Evolutionary conservation across 768 basidiomycete species (phyloP), one percentile per base, ranked within the genome.

Genomic region (Pleurotus tuber-regium): DNA sequence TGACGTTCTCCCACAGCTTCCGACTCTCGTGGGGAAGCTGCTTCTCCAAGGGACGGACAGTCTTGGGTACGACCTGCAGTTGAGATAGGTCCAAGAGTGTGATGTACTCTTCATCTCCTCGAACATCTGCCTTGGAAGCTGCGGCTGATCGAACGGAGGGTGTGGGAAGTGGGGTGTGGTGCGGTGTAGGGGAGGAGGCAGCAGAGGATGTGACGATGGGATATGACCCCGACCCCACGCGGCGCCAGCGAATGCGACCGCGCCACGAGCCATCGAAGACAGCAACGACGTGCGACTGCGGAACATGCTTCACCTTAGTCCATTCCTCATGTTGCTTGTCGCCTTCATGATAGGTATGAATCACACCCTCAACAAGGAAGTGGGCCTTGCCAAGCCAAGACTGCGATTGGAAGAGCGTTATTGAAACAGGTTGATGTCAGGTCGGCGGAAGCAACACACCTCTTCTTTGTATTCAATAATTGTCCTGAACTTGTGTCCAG

Each of bases 381-480:
- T 89, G 87, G 4, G 95, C 86, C 54, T 77, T 83, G 47, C 94
- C 92, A 39, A 97, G 76, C 95, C 95, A 98, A 2, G 89, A 89
- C 90, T 80, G 54, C 23, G 38, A 42, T 51, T n/a, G 28, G 40
- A 12, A 8, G 16, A 14, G 49, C 51, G 23, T 30, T n/a, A 43
- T 18, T 35, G 12, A 50, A 36, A 50, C 52, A 21, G 2, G 6
- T 52, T 59, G n/a, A 2, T 25, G 10, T 30, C 10, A 19, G 21
- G 40, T 43, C 35, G 21, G 23, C 30, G 31, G 21, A 41, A 12
- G 25, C 24, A 28, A 63, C 84, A 38, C 53, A 90, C 90, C 83
- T 99, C 95, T 64, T 99, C 97, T 70, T 93, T 94, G 72, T 96
- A 98, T 61, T 95, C 92, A 52, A 97, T 82, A 58, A 98, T 77